Conservation (phyloP, 1,284 basidiomycete genomes). For the Tilletia setariae region DNA sequence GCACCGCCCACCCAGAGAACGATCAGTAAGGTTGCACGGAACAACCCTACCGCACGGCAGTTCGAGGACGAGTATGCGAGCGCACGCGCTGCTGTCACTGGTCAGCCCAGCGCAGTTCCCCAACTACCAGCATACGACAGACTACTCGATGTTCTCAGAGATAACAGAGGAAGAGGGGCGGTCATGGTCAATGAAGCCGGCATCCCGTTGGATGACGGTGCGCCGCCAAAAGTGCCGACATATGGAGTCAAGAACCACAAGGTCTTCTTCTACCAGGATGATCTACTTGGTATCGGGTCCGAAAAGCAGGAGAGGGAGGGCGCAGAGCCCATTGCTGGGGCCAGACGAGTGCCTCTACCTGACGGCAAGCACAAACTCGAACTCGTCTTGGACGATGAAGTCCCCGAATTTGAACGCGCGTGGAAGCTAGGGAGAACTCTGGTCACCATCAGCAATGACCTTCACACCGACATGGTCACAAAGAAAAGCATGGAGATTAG, state of each 20-base stretch:
- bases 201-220: slow-evolving; percentile 48
- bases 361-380: slow-evolving; percentile 48
- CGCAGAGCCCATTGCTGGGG: slow-evolving; percentile 22
- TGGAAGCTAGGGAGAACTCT: slow-evolving; percentile 91
- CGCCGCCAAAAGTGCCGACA: slow-evolving; percentile 63
- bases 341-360: slow-evolving; percentile 17
- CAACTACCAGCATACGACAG: background rate
- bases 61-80: background rate
- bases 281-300: slow-evolving; percentile 36
- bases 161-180: background rate
- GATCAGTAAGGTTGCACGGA: background rate
- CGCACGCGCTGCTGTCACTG: background rate
- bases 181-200: slow-evolving; percentile 24
- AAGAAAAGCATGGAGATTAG: slow-evolving; percentile 64
- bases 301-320: slow-evolving; percentile 36
- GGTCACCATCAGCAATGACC: slow-evolving; percentile 68
- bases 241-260: slow-evolving; percentile 43
- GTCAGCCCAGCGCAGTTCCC: background rate
- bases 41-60: background rate
- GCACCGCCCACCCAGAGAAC: background rate
- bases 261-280: slow-evolving; percentile 31
- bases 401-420: slow-evolving; percentile 67
- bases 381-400: slow-evolving; percentile 54
- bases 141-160: background rate
- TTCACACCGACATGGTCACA: slow-evolving; percentile 16